Conservation (phyloP, 1,284 basidiomycete genomes). For the Naganishia sp. region DNA sequence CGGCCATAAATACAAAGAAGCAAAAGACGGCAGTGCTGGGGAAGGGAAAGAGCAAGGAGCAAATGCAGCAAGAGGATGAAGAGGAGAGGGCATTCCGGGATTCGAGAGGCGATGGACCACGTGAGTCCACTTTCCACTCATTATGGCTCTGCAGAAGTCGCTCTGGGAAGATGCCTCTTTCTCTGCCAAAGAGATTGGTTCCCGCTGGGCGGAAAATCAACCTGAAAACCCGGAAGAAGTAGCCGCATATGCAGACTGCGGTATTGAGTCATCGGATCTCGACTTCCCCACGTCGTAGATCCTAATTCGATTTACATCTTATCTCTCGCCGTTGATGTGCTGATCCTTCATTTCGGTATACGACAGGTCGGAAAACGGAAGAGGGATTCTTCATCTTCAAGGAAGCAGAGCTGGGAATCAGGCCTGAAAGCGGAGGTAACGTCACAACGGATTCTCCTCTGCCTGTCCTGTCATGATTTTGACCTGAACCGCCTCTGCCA, state of each 20-base stretch:
- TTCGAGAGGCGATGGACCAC: constrained; percentile 69
- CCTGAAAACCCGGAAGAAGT: too few species aligned
- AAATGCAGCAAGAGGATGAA: constrained; percentile 43
- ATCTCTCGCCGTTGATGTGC: too few species aligned
- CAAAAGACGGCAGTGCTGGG: constrained; percentile 1
- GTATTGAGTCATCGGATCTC: too few species aligned
- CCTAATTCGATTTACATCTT: too few species aligned
- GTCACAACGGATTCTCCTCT: constrained; percentile 32
- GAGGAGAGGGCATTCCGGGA: constrained; percentile 66
- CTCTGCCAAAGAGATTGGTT: too few species aligned
- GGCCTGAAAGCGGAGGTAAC: constrained; percentile 72
- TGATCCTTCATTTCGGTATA: neutral
- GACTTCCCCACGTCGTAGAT: too few species aligned
- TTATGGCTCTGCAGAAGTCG: too few species aligned
- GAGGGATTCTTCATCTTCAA: constrained; percentile 84
- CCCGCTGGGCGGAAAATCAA: too few species aligned
- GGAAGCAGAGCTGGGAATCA: constrained; percentile 79
- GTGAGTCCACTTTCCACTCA: constrained; percentile 57
- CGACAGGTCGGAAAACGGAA: constrained; percentile 72
- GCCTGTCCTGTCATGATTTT: constrained; percentile 8
- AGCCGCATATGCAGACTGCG: too few species aligned
- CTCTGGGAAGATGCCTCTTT: too few species aligned
- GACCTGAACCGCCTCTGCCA: constrained; percentile 35
- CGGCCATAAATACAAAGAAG: neutral
- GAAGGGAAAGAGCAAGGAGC: constrained; percentile 22